These are phyloP conservation scores for Fomitopsis serialis DNA, from an alignment of 768 basidiomycete species.

Conservation along the genomic window DNA sequence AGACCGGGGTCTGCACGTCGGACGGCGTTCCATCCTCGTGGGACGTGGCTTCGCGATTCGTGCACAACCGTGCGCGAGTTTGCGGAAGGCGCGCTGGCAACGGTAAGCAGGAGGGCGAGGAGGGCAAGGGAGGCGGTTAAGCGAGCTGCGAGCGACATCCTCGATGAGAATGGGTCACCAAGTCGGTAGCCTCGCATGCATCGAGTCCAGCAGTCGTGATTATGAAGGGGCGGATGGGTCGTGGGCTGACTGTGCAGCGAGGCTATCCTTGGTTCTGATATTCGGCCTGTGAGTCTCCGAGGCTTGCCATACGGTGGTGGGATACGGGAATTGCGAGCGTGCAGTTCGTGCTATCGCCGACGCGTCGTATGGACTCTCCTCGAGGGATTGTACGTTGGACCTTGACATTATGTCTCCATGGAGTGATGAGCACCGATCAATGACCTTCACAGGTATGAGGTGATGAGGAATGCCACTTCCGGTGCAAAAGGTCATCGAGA, in stretches of 20 bases:
- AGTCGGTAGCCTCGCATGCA: not conserved
- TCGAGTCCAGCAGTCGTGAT: not conserved
- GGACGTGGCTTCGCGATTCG: not conserved
- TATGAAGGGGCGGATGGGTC: not conserved
- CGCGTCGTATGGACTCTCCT: too few relatives aligned
- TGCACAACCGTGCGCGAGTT: not conserved
- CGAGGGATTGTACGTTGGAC: too few relatives aligned
- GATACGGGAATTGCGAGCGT: too few relatives aligned
- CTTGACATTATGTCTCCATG: too few relatives aligned
- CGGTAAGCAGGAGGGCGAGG: not conserved
- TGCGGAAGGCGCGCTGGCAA: not conserved
- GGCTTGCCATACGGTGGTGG: not conserved
- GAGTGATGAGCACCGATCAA: too few relatives aligned
- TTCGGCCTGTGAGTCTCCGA: not conserved
- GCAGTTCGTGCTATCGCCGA: too few relatives aligned
- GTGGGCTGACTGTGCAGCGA: not conserved
- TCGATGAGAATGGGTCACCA: not conserved
- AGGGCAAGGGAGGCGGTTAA: not conserved
- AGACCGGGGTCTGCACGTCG: slow-evolving; percentile 29
- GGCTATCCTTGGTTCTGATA: not conserved
- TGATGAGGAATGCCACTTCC: too few relatives aligned
- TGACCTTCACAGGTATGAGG: too few relatives aligned
- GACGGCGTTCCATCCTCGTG: slow-evolving; percentile 32
- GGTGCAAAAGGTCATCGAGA: too few relatives aligned
- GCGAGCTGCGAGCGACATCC: not conserved